Base-by-base conservation (phyloP, 2,329 filamentous ascomycete genomes). In the Hyphodiscus sp. region DNA sequence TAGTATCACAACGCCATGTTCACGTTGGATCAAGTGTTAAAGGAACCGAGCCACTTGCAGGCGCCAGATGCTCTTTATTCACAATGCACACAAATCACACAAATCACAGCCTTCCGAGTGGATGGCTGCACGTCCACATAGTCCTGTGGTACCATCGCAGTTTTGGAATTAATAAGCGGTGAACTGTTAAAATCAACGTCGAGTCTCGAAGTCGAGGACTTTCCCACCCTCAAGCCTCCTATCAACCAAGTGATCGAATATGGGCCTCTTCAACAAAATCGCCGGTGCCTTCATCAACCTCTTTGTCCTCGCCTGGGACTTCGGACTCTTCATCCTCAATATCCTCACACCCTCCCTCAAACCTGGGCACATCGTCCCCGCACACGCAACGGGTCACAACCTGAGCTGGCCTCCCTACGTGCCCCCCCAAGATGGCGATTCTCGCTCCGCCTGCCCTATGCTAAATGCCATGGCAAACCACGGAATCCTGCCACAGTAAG, bases 381-480 rank as follows among this genome's bases (percentile, higher is more conserved):
- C 62, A 23, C 65, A 67, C 20, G 55, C 59, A 15, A 62, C 70
- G 2, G 71, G 71, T 2, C 66, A 71, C 45, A 58, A 63, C 47
- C 60, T 66, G n/a, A 64, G 58, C 42, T 73, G 69, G 68, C 70
- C 69, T 16, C 62, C 66, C 43, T 73, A 70, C 49, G 58, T 67
- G 15, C 61, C 70, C 46, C 70, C 71, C 1, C 61, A 61, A 51
- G 65, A 69, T 19, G 63, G 64, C 47, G 69, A 71, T 54, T 70
- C 68, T 4, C 38, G 58, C 20, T 54, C 52, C 2, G 63, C 72
- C 26, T 74, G 72, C 47, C 71, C 72, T 2, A 71, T 71, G 55
- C 59, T 74, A 41, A 74, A 74, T 51, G 65, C 71, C 1, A 65
- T 74, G 20, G 70, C 72, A 18, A 74, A 74, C 55, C 68, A 74